Evolutionary conservation across 2,329 filamentous ascomycete species (phyloP).

Genomic region (Pseudogymnoascus sp.): DNA sequence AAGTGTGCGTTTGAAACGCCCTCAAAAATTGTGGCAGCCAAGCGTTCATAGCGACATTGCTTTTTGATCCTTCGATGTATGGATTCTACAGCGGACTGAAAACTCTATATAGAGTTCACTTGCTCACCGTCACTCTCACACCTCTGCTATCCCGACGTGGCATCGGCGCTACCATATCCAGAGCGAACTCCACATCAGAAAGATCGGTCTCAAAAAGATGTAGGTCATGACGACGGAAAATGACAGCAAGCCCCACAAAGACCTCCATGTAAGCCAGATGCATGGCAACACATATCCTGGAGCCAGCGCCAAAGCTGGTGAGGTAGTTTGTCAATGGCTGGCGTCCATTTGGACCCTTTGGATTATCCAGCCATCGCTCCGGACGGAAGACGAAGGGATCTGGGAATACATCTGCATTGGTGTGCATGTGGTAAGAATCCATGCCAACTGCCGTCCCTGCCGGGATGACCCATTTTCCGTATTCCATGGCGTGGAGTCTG

Average conservation of each 20-base stretch:
- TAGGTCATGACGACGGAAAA: neutral
- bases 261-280: slow-evolving; percentile 17
- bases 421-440: slow-evolving; percentile 23
- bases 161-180: neutral
- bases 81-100: neutral
- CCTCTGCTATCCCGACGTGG: neutral
- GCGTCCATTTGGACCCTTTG: neutral
- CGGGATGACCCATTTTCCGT: slow-evolving; percentile 17
- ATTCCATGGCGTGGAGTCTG: slow-evolving; percentile 10
- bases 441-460: slow-evolving; percentile 17
- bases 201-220: neutral
- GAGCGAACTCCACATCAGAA: neutral
- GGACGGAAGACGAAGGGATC: slow-evolving; percentile 24
- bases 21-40: neutral
- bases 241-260: neutral
- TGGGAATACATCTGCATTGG: slow-evolving; percentile 26
- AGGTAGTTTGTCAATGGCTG: slow-evolving; percentile 17
- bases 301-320: slow-evolving; percentile 29
- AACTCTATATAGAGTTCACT: neutral
- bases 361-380: slow-evolving; percentile 27
- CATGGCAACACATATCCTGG: slow-evolving; percentile 29
- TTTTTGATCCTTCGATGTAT: neutral
- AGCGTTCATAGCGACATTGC: too few relatives aligned
- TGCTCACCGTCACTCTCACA: neutral
- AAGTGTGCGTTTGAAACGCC: neutral